Evolutionary conservation across 116 monocot genomes (phyloP), one percentile per base, ranked within the genome.

Genomic region (Posidonia oceanica): DNA sequence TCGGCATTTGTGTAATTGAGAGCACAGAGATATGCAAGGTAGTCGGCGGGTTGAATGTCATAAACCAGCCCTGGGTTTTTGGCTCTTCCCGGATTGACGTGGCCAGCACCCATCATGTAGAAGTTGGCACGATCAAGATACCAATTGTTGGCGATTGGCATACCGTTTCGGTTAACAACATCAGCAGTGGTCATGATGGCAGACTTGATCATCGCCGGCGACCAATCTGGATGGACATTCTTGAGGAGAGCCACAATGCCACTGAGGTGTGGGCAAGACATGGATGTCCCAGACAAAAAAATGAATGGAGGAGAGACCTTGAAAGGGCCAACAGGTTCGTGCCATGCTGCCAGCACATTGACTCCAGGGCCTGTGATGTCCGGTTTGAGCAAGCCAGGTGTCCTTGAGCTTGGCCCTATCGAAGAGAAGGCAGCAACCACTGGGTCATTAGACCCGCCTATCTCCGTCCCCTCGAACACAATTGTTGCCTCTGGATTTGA

Each of bases 391-490:
- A 78, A 12, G 0, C 58, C 68, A 11, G 68, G 72, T 14, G 10
- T 53, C 29, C 38, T 15, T 3, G 7, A 1, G 37, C 61, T 72
- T 16, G 78, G 78, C 20, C 78, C 78, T 39, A 68, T 48, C 2
- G 72, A 67, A 4, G 72, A 72, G 72, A 72, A 78, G 3, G 78
- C 11, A 0, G 67, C 56, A 15, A 78, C 67, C 0, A 14, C 39
- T 8, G 65, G 18, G 4, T 77, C 61, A 14, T 69, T 44, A 1
- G 55, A 58, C 5, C 42, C 29, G 0, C 79, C 85, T 4, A 89
- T 74, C 4, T 61, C 65, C n/a, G 89, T 89, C 14, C 89, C 89
- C 2, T 71, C 74, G 77, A 83, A 89, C 0, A 29, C 5, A 39
- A 64, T 60, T 21, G 58, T 53, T n/a, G 60, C 66, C 54, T 14